phyloP scores from a whole-genome alignment of 805 yeast genomes.

The Ogataea naganishii region DNA sequence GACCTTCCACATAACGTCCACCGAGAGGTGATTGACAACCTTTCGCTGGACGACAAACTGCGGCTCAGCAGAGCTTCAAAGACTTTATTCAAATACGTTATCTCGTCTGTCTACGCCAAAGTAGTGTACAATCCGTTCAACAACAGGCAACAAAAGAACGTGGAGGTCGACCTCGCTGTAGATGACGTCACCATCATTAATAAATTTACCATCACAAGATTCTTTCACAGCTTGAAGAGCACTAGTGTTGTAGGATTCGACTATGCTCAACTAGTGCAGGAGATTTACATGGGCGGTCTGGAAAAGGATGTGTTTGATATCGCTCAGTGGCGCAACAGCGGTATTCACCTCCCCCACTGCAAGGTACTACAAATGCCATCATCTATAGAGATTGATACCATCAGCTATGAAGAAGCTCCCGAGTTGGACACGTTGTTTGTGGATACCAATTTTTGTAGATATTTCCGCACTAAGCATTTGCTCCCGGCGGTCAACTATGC shows the following conservation, averaged over 20 bases:
- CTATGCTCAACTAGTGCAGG: constrained; percentile 16
- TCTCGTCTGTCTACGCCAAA: constrained; percentile 14
- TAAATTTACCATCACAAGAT: constrained; percentile 6
- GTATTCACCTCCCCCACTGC: constrained; percentile 9
- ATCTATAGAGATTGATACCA: constrained; percentile 12
- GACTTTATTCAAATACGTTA: constrained; percentile 11
- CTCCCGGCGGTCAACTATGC: constrained; percentile 16
- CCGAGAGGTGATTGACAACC: constrained; percentile 9
- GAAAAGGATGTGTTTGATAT: constrained; percentile 10
- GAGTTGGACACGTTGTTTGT: constrained; percentile 14
- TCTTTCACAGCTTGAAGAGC: constrained; percentile 10
- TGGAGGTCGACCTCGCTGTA: constrained; percentile 8
- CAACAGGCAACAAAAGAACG: constrained; percentile 7
- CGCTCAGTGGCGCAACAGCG: constrained; percentile 13
- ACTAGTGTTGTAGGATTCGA: constrained; percentile 12
- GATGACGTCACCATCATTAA: constrained; percentile 11
- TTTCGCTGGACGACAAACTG: constrained; percentile 10
- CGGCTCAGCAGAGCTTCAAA: constrained; percentile 12
- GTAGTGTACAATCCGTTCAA: constrained; percentile 8
- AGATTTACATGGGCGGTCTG: constrained; percentile 15
- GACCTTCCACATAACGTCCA: constrained; percentile 18
- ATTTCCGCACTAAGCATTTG: constrained; percentile 14
- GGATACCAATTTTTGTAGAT: constrained; percentile 20
- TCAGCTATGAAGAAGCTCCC: constrained; percentile 17
- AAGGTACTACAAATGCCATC: constrained; percentile 15